Conservation (phyloP, 2,329 filamentous ascomycete species). For the Diplodia scrobiculata region DNA sequence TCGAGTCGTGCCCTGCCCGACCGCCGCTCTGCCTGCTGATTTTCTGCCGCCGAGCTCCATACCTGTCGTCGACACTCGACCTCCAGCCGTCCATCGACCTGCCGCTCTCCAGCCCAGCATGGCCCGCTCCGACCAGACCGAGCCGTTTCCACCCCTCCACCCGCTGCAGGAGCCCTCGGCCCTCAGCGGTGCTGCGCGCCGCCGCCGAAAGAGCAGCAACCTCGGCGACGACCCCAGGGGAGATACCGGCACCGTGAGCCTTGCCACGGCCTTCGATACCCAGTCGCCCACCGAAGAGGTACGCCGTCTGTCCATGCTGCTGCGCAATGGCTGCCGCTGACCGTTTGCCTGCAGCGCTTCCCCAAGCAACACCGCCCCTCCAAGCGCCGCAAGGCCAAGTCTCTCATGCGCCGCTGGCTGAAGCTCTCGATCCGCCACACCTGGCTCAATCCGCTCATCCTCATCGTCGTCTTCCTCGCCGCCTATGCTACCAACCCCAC, state of each 20-base stretch:
- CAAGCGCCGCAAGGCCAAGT: constrained; percentile 52
- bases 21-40: constrained; percentile 8
- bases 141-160: constrained; percentile 25
- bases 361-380: constrained; percentile 41
- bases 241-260: constrained; percentile 23
- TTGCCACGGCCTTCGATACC: constrained; percentile 26
- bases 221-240: constrained; percentile 29
- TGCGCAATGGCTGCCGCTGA: constrained; percentile 24
- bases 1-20: constrained; percentile 9
- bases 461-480: constrained; percentile 64
- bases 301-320: background rate
- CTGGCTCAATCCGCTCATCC: constrained; percentile 68
- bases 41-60: constrained; percentile 25
- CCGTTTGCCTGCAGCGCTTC: constrained; percentile 35
- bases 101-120: constrained; percentile 3
- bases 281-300: constrained; percentile 20
- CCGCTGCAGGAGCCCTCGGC: constrained; percentile 5
- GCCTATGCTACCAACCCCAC: constrained; percentile 76
- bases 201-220: constrained; percentile 27
- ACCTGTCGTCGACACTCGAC: background rate
- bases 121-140: constrained; percentile 24
- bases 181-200: constrained; percentile 17
- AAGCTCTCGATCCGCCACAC: constrained; percentile 57
- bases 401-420: constrained; percentile 50
- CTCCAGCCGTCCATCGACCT: background rate